phyloP scores from a whole-genome alignment of 2,329 filamentous ascomycete genomes.

The Neophaeococcomyces aloes region DNA sequence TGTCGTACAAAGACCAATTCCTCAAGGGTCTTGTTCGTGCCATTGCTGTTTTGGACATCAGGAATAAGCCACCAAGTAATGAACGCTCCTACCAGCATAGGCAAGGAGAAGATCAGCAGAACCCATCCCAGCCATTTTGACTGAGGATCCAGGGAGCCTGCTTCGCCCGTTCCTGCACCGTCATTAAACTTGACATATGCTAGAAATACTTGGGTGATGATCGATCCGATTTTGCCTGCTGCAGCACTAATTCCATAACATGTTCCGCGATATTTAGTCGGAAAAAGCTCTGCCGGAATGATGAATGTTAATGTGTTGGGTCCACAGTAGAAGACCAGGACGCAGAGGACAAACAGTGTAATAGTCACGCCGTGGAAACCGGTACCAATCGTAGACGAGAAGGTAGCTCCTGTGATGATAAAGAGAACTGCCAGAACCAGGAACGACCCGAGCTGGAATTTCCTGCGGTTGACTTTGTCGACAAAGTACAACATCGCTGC shows the following conservation, averaged over 20 bases:
- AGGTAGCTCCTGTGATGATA: background rate
- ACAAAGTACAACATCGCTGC: background rate
- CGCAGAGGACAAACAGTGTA: background rate
- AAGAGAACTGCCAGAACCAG: background rate
- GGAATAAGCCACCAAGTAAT: background rate
- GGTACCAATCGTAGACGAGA: background rate
- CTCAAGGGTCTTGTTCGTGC: slow-evolving; percentile 3
- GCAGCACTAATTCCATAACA: slow-evolving; percentile 30
- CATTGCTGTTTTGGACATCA: background rate
- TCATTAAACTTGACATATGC: background rate
- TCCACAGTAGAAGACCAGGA: slow-evolving; percentile 23
- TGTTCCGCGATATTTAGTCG: slow-evolving; percentile 28
- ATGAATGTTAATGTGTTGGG: slow-evolving; percentile 30
- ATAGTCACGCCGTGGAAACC: background rate
- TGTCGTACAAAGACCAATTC: background rate
- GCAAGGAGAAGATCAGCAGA: slow-evolving; percentile 3
- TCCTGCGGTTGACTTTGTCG: background rate
- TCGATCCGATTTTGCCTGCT: slow-evolving; percentile 29
- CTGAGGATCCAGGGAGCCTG: background rate
- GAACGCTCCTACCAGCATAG: background rate
- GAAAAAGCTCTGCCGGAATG: slow-evolving; percentile 30
- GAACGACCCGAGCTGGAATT: background rate
- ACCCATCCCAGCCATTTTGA: slow-evolving; percentile 4
- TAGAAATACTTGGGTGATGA: slow-evolving; percentile 41
- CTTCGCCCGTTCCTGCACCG: background rate